Base-by-base conservation (phyloP, 345 rosid species). In the Lepidium aucheri region DNA sequence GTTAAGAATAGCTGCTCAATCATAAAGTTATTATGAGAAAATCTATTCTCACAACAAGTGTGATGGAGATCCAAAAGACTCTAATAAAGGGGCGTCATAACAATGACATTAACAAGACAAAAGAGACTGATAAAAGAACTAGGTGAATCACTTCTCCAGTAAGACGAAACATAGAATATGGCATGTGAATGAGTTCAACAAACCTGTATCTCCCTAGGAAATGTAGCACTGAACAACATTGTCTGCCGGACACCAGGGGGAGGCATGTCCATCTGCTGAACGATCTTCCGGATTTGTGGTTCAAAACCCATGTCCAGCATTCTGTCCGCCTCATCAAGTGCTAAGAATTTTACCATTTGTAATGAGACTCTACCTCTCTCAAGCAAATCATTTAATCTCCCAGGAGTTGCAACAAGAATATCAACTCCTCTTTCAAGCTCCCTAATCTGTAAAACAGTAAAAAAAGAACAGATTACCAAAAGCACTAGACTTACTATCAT, bases 251-350 rank as follows among this genome's bases (percentile, higher is more conserved):
- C 84, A 44, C 99, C 97, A 17, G 85, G 79, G 34, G 82, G 89
- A 50, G 99, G 97, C 99, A 94, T 94, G 76, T 90, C 99, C 90
- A 82, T 88, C 75, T 94, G 95, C 74, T 94, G 89, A 57, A 94
- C 99, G 42, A 94, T 94, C 70, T 94, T 94, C 70, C 99, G 82
- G 56, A 94, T 94, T 74, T 94, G 99, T 34, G 99, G 99, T 80
- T 94, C 99, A 83, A 94, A 94, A 55, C 99, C 99, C 99, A 94
- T 94, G 76, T 94, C 99, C 68, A 94, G 81, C 99, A 94, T 94
- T 67, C 99, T 83, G 82, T 90, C 99, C 32, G 99, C 99, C 84
- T 94, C 99, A 65, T 94, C 99, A 17, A 94, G 86, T 13, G 97
- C 95, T 68, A 94, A 79, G 62, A 85, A 88, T 70, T 77, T 90